phyloP scores from a whole-genome alignment of 768 basidiomycete species.

The Boletus rubroflammeus region DNA sequence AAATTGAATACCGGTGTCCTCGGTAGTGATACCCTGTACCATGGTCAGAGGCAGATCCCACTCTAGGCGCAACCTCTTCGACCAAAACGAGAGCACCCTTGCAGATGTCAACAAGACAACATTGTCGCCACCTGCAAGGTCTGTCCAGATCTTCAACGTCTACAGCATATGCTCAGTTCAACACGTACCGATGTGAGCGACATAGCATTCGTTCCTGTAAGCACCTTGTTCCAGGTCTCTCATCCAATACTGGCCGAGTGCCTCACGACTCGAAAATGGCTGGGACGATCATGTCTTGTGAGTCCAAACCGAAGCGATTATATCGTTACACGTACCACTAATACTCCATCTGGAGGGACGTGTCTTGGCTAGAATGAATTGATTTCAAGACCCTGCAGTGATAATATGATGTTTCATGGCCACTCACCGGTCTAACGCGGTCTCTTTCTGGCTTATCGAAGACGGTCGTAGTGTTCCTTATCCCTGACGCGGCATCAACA shows the following conservation, averaged over 20 bases:
- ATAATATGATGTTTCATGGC: neutral
- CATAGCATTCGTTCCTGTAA: slow-evolving; percentile 80
- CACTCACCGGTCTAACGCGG: slow-evolving; percentile 70
- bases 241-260: slow-evolving; percentile 95
- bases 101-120: slow-evolving; percentile 76
- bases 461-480: slow-evolving; percentile 97
- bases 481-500: slow-evolving; percentile 49
- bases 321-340: slow-evolving; percentile 55
- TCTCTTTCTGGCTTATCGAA: slow-evolving; percentile 92
- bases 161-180: neutral
- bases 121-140: slow-evolving; percentile 75
- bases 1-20: slow-evolving; percentile 88
- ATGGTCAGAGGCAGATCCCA: slow-evolving; percentile 92
- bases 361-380: slow-evolving; percentile 65
- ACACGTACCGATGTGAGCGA: slow-evolving; percentile 83
- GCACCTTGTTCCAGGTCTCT: slow-evolving; percentile 88
- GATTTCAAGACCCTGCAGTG: slow-evolving; percentile 1
- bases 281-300: slow-evolving; percentile 29
- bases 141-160: slow-evolving; percentile 35
- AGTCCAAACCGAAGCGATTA: neutral
- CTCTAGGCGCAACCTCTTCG: slow-evolving; percentile 75
- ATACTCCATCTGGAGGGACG: slow-evolving; percentile 80
- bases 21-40: slow-evolving; percentile 83
- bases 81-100: slow-evolving; percentile 79
- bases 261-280: slow-evolving; percentile 89